Base-by-base conservation (phyloP, 1,284 basidiomycete species). In the Irpex lacteus region DNA sequence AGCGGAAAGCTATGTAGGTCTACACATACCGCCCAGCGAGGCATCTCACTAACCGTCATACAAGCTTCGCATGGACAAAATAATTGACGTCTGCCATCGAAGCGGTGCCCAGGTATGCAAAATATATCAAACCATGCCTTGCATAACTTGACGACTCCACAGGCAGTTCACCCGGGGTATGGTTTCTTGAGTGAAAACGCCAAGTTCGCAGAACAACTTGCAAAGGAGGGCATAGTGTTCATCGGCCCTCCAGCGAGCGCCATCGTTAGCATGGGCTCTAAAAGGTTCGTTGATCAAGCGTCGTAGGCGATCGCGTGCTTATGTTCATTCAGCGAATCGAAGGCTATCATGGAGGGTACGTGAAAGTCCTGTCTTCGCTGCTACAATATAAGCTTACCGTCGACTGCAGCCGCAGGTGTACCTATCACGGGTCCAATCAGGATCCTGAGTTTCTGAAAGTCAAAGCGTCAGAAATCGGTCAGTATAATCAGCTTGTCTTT, bases 151-250 rank as follows among this genome's bases (percentile, higher is more conserved):
- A 50, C 11, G 37, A 5, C 9, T n/a, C 47, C 55, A 34, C 63
- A 92, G 86, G 91, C 92, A 0, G 86, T 95, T 38, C 94, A 95
- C 73, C 93, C 92, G 2, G 92, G 92, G 82, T 90, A 83, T 74
- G 96, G 96, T 1, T 98, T 98, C 76, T 78, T 98, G 65, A 96
- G 94, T 69, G 95, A 96, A 78, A 98, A 98, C 75, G 91, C 96
- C 32, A 82, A 81, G 55, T 99, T 99, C 74, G 91, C 98, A 7
- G 86, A 91, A 70, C 87, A 84, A 68, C 88, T 98, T 47, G 90
- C 94, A 63, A 83, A 88, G 63, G 95, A 94, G 69, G 95, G 96
- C 9, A 91, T 99, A 67, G 89, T 94, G 13, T 99, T 99, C 75
- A 96, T 99, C 71, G 97, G 97, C 6, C 97, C 97, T 56, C 94